Evolutionary conservation across 2,329 filamentous ascomycete genomes (phyloP), one percentile per base, ranked within the genome.

Genomic region (Alternaria conjuncta): DNA sequence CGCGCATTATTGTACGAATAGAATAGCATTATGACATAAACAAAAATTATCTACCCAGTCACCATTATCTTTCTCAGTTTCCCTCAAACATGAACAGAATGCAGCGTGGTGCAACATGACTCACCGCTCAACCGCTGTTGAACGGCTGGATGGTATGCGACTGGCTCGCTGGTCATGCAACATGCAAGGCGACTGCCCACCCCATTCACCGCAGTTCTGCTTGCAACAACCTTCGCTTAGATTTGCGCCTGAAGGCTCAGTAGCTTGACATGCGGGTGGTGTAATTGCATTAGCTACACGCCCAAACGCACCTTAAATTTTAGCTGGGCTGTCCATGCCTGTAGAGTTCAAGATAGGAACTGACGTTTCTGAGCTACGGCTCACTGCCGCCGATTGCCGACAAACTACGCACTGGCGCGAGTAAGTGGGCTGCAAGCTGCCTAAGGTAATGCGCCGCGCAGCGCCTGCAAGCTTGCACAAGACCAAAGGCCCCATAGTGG

Each of bases 61-160:
- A 45, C 18, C 25, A 20, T 23, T 13, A 13, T 25, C n/a, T 9
- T 20, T 49, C 2, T 26, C 23, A 12, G 25, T 12, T 9, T 45
- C 43, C 41, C 47, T 58, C 49, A 18, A 54, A 28, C 25, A 56
- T 20, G 26, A 49, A 5, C 7, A 43, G 5, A 26, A 26, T 28
- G 43, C 13, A 57, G 41, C 44, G 55, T 54, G 32, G 53, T 62
- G 49, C 45, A 51, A 54, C 43, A 50, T 58, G 45, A 60, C 61
- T 65, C 64, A 69, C 66, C 66, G 66, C 66, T 62, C 55, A 44
- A 63, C 59, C 15, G 15, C 12, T 21, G 8, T 28, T 26, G 32
- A 43, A 47, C 41, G 53, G 47, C 60, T 60, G 56, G 49, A 51
- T 60, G 53, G 54, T 64, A 26, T 53, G 43, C 57, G 44, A 30